Conservation (phyloP, 441 rosid species). For the Populus hybrid region DNA sequence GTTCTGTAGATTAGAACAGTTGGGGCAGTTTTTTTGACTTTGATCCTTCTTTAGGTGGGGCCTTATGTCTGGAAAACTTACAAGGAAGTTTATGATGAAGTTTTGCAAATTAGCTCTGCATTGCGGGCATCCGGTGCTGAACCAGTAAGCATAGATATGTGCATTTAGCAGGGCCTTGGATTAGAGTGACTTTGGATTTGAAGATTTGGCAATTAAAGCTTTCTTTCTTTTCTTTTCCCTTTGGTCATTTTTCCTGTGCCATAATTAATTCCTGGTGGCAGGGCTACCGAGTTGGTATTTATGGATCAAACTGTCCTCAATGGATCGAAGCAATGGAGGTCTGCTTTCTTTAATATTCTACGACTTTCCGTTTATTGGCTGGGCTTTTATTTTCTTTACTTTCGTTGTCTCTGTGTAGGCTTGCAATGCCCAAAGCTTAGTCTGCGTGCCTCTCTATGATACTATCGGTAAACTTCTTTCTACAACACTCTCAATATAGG, state of each 20-base stretch:
- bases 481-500: neutral
- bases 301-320: slow-evolving; percentile 92
- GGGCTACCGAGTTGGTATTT: slow-evolving; percentile 85
- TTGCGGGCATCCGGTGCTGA: slow-evolving; percentile 76
- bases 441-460: slow-evolving; percentile 95
- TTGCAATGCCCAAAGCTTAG: slow-evolving; percentile 68
- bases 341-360: slow-evolving; percentile 3
- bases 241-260: neutral
- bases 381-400: neutral
- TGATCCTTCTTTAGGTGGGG: slow-evolving; percentile 46
- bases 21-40: neutral
- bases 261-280: slow-evolving; percentile 16
- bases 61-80: slow-evolving; percentile 90
- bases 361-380: neutral
- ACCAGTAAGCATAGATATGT: slow-evolving; percentile 50
- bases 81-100: slow-evolving; percentile 75
- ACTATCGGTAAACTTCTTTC: slow-evolving; percentile 67
- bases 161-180: slow-evolving; percentile 2
- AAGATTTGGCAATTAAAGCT: neutral
- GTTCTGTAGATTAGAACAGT: neutral
- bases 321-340: slow-evolving; percentile 99
- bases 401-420: slow-evolving; percentile 46
- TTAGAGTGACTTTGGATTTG: neutral
- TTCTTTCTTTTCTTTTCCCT: neutral
- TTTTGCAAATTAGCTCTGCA: slow-evolving; percentile 75